Base-by-base conservation (phyloP, 495 filamentous ascomycete species). In the Tricharina praecox region DNA sequence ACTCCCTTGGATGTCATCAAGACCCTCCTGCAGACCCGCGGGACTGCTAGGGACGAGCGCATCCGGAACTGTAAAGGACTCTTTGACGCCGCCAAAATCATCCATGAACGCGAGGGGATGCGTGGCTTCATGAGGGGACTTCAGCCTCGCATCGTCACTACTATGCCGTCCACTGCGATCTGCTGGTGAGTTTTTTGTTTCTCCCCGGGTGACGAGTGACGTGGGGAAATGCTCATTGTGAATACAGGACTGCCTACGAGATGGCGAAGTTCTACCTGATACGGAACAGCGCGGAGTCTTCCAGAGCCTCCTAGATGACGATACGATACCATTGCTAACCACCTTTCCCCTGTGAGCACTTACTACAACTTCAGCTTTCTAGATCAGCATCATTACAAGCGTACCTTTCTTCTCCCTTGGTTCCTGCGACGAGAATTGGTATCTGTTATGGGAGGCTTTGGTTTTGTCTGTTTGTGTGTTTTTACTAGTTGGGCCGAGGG, bases 1-100 rank as follows among this genome's bases (percentile, higher is more conserved):
- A 97, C 90, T 0, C 92, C 90, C 0, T 75, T 97, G 64, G 90
- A 97, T 58, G 92, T 96, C 20, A 85, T 96, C 61, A 97, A 96
- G 73, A 97, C 90, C 1, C 74, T 96, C 59, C 68, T 97, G 48
- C 90, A 97, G 62, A 97, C 90, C 18, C 75, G 86, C 49, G 90
- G 90, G 35, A 80, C 77, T 20, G 79, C 85, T 0, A 66, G 71
- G 13, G 90, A 93, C 62, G 61, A 73, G 20, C 86, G 95, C 62
- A 74, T 99, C 45, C 70, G 90, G 43, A 81, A 82, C 48, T 57
- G 82, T 13, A 82, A 76, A 55, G 86, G 90, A 3, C 76, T 99
- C 45, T 67, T 77, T 57, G 75, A 83, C 40, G 85, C 90, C 1
- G 85, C 82, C 41, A 69, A 74, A 48, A 77, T 96, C 49, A 78